phyloP scores from a whole-genome alignment of 2,329 filamentous ascomycete species.

The Alternaria incomplexa region DNA sequence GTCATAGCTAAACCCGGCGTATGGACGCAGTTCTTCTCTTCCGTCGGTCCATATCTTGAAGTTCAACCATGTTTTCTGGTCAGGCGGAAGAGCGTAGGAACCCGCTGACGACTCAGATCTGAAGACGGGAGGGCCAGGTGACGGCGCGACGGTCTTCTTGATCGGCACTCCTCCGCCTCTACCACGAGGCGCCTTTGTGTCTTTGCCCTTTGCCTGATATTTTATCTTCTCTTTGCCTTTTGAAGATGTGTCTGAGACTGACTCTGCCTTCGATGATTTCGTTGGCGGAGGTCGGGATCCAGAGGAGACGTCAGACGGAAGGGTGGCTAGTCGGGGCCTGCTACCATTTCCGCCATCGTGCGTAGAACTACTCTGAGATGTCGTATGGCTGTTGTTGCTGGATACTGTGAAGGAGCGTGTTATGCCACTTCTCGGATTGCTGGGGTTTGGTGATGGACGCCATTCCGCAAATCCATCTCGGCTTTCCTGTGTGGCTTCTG shows the following conservation, averaged over 20 bases:
- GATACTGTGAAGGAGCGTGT: slow-evolving; percentile 37
- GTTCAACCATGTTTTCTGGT: slow-evolving; percentile 42
- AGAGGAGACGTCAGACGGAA: slow-evolving; percentile 32
- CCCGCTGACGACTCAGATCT: slow-evolving; percentile 32
- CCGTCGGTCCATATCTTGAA: slow-evolving; percentile 47
- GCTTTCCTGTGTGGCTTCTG: slow-evolving; percentile 26
- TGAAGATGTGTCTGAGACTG: slow-evolving; percentile 36
- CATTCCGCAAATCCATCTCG: slow-evolving; percentile 40
- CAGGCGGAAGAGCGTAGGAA: slow-evolving; percentile 20
- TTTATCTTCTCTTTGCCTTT: slow-evolving; percentile 41
- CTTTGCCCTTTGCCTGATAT: slow-evolving; percentile 47
- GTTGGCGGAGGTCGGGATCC: slow-evolving; percentile 20
- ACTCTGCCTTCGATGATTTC: slow-evolving; percentile 30
- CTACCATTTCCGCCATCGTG: slow-evolving; percentile 24
- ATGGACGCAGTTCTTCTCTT: slow-evolving; percentile 38
- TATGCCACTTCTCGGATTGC: slow-evolving; percentile 25
- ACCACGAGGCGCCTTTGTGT: slow-evolving; percentile 46
- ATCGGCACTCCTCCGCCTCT: slow-evolving; percentile 48
- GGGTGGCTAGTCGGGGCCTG: slow-evolving; percentile 24
- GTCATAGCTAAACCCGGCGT: slow-evolving; percentile 48
- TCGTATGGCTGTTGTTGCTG: slow-evolving; percentile 34
- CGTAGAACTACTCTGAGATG: slow-evolving; percentile 39
- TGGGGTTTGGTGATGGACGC: slow-evolving; percentile 30
- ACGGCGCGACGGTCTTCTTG: slow-evolving; percentile 30
- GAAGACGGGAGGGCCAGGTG: slow-evolving; percentile 22